Conservation (phyloP, 2,329 filamentous ascomycete genomes). For the Fusarium piperis region DNA sequence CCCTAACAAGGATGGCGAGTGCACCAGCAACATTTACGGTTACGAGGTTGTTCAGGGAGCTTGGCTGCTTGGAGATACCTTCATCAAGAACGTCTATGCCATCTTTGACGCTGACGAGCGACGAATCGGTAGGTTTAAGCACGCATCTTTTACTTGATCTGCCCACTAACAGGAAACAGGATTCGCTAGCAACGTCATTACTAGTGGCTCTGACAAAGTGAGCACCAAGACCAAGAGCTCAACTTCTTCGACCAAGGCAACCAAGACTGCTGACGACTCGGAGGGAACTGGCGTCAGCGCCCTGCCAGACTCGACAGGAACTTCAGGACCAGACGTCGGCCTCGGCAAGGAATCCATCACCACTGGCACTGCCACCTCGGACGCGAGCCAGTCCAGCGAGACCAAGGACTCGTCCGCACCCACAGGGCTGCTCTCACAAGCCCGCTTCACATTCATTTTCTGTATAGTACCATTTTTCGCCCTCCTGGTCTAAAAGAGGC, state of each 20-base stretch:
- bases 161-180: constrained; percentile 28
- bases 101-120: constrained; percentile 81
- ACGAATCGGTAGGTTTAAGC: constrained; percentile 64
- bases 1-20: constrained; percentile 56
- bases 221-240: constrained; percentile 22
- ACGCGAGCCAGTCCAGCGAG: constrained; percentile 21
- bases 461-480: constrained; percentile 42
- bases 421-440: constrained; percentile 24
- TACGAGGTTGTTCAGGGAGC: constrained; percentile 70
- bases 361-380: constrained; percentile 34
- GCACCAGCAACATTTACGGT: constrained; percentile 79
- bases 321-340: constrained; percentile 28
- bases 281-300: constrained; percentile 27
- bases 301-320: constrained; percentile 21
- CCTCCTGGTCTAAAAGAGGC: constrained; percentile 33
- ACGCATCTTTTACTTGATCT: background rate
- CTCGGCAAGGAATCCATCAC: constrained; percentile 39
- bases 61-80: constrained; percentile 88
- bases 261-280: constrained; percentile 22
- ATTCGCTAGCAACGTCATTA: constrained; percentile 34
- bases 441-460: constrained; percentile 40
- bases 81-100: constrained; percentile 89
- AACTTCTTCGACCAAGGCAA: constrained; percentile 12
- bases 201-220: constrained; percentile 3
- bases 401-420: constrained; percentile 40